Percentiles rank a stretch among this genome's conserved stretches.
phyloP scores from a whole-genome alignment of 2,329 filamentous ascomycete genomes.

The Cladosporium sp. region DNA sequence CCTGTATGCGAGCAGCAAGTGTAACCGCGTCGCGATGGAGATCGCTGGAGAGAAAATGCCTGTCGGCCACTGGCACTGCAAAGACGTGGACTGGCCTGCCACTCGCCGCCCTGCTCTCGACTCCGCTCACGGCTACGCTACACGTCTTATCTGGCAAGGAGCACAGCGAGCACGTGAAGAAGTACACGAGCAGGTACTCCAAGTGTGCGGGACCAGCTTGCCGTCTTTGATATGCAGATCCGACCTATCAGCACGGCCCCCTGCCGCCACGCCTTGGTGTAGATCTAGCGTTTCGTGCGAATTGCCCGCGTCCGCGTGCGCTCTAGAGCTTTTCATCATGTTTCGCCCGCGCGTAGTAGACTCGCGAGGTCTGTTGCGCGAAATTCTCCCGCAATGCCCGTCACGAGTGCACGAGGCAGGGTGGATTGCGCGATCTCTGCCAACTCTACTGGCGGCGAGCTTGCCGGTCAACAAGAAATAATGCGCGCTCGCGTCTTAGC shows the following conservation, averaged over 20 bases:
- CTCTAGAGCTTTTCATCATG: not conserved
- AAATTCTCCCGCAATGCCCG: not conserved
- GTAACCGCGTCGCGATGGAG: not conserved
- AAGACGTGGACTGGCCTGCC: not conserved
- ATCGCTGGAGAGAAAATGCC: not conserved
- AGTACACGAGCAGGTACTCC: constrained; percentile 1
- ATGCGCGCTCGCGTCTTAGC: constrained; percentile 1
- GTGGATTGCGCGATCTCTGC: not conserved
- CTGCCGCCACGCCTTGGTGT: not conserved
- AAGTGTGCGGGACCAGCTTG: constrained; percentile 1
- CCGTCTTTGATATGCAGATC: constrained; percentile 11
- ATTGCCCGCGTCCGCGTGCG: not conserved
- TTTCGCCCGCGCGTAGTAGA: too few species aligned
- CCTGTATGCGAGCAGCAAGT: not conserved
- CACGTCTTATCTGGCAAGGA: not conserved
- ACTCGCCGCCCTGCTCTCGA: not conserved
- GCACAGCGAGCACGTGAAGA: not conserved
- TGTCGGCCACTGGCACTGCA: not conserved
- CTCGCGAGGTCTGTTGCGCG: too few species aligned
- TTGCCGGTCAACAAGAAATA: not conserved
- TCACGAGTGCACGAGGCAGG: not conserved
- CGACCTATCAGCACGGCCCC: constrained; percentile 9
- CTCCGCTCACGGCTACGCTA: not conserved
- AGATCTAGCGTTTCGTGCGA: not conserved
- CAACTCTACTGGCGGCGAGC: not conserved